These are phyloP conservation scores for Penicillium occitanis DNA, from an alignment of 2,329 filamentous ascomycete genomes.

Conservation along the genomic window DNA sequence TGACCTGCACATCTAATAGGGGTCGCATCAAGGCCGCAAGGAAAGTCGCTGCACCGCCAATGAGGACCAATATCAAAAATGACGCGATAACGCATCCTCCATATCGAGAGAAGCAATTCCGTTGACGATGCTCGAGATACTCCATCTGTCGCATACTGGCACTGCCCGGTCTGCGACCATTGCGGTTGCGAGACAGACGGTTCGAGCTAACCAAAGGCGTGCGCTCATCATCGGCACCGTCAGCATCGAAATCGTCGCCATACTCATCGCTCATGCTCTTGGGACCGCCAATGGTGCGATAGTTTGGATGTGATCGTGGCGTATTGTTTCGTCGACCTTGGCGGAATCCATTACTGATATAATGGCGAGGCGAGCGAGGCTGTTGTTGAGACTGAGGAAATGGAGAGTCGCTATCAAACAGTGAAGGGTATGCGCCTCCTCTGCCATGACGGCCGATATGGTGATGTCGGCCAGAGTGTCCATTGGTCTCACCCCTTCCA, in stretches of 20 bases:
- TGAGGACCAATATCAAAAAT: slow-evolving; percentile 74
- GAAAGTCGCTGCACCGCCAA: slow-evolving; percentile 83
- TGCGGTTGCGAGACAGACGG: slow-evolving; percentile 59
- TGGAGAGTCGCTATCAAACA: slow-evolving; percentile 75
- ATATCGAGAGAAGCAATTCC: slow-evolving; percentile 68
- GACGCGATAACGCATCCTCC: slow-evolving; percentile 86
- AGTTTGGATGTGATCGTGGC: slow-evolving; percentile 58
- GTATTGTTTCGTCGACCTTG: slow-evolving; percentile 71
- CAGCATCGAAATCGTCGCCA: slow-evolving; percentile 78
- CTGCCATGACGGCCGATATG: slow-evolving; percentile 79
- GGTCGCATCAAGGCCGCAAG: slow-evolving; percentile 90
- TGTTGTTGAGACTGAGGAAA: slow-evolving; percentile 58
- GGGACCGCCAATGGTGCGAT: slow-evolving; percentile 44
- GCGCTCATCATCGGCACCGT: slow-evolving; percentile 80
- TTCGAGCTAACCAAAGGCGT: slow-evolving; percentile 73
- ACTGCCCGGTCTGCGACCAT: slow-evolving; percentile 55
- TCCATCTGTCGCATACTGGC: slow-evolving; percentile 69
- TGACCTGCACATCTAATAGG: slow-evolving; percentile 72
- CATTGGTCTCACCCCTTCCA: slow-evolving; percentile 58
- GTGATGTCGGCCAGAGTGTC: slow-evolving; percentile 69
- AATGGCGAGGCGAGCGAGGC: slow-evolving; percentile 60
- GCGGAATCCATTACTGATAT: slow-evolving; percentile 55
- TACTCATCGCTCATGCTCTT: slow-evolving; percentile 64
- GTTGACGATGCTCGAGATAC: slow-evolving; percentile 65
- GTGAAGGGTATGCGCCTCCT: slow-evolving; percentile 64